phyloP scores from a whole-genome alignment of 768 basidiomycete species.

The Naganishia vaughanmartiniae region DNA sequence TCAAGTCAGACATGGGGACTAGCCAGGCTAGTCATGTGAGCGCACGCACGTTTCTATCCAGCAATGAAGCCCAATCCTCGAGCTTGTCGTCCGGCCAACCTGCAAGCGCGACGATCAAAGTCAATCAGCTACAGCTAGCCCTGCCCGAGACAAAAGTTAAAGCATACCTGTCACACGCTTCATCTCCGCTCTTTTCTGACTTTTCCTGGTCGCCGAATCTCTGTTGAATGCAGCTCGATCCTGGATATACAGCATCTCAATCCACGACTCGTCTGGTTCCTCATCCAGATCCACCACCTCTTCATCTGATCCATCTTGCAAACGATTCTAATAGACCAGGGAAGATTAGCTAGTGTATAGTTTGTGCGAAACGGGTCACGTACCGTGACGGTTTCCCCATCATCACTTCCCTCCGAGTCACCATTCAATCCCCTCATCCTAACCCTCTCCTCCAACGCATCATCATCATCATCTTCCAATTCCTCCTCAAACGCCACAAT shows the following conservation, averaged over 20 bases:
- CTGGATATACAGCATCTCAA: slow-evolving; percentile 17
- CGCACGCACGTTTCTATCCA: slow-evolving; percentile 75
- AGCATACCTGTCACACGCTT: slow-evolving; percentile 65
- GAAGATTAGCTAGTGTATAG: not conserved
- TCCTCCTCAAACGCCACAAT: slow-evolving; percentile 61
- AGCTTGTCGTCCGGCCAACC: slow-evolving; percentile 81
- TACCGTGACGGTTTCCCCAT: slow-evolving; percentile 21
- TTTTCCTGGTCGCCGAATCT: slow-evolving; percentile 68
- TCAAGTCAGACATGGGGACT: slow-evolving; percentile 9
- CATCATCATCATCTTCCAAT: slow-evolving; percentile 40
- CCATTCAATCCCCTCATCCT: slow-evolving; percentile 25
- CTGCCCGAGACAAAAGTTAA: not conserved
- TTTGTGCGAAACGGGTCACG: not conserved
- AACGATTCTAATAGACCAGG: not conserved
- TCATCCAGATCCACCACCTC: slow-evolving; percentile 15
- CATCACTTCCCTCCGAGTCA: slow-evolving; percentile 27
- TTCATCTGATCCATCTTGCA: not conserved
- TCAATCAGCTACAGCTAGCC: not conserved
- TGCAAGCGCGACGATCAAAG: slow-evolving; percentile 37
- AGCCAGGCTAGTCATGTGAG: not conserved
- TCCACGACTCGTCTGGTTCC: slow-evolving; percentile 21
- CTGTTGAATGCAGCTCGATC: slow-evolving; percentile 57
- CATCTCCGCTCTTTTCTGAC: slow-evolving; percentile 66
- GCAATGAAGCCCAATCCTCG: slow-evolving; percentile 86
- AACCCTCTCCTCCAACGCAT: slow-evolving; percentile 25